Percentiles rank a stretch among this genome's conserved stretches.
Conservation (phyloP, 1,284 basidiomycete genomes). For the Apiotrichum porosum region DNA sequence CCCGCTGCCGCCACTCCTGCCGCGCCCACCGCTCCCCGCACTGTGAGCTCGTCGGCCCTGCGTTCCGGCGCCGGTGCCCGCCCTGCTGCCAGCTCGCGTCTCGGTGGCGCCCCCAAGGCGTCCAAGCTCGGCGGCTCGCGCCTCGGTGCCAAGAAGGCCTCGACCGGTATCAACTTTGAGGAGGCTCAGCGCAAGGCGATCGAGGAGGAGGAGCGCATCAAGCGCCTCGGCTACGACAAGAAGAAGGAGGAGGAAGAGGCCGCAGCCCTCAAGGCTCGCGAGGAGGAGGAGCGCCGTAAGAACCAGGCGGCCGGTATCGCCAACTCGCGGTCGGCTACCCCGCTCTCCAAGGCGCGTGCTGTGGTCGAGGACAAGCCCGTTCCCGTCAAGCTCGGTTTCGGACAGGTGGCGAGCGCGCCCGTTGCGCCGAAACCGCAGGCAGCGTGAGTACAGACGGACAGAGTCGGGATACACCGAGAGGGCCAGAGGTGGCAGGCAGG, state of each 20-base stretch:
- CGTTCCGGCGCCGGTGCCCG: conserved; percentile 50
- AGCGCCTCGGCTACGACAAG: conserved; percentile 82
- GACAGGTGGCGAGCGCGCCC: conserved; percentile 56
- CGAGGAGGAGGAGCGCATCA: conserved; percentile 80
- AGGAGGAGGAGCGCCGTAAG: conserved; percentile 56
- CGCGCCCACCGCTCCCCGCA: conserved; percentile 39
- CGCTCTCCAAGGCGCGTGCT: conserved; percentile 16
- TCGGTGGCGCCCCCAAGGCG: conserved; percentile 40
- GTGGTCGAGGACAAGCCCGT: conserved; percentile 36
- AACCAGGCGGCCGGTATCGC: conserved; percentile 50
- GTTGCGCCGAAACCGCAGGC: conserved; percentile 52
- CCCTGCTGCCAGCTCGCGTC: conserved; percentile 54
- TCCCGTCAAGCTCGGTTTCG: conserved; percentile 67
- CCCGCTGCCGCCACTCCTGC: conserved; percentile 11
- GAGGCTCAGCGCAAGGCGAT: conserved; percentile 80
- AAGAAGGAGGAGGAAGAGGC: conserved; percentile 65
- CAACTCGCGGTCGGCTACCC: conserved; percentile 14
- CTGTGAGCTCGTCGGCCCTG: conserved; percentile 51
- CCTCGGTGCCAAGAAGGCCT: conserved; percentile 75
- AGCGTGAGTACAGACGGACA: too few relatives aligned
- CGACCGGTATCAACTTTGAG: conserved; percentile 77
- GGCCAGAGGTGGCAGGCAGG: too few relatives aligned
- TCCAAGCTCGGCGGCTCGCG: conserved; percentile 54
- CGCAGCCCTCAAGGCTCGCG: conserved; percentile 46
- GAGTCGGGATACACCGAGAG: too few relatives aligned